These are phyloP conservation scores for Malus hybrid DNA, from an alignment of 331 rosid species.

Conservation along the genomic window DNA sequence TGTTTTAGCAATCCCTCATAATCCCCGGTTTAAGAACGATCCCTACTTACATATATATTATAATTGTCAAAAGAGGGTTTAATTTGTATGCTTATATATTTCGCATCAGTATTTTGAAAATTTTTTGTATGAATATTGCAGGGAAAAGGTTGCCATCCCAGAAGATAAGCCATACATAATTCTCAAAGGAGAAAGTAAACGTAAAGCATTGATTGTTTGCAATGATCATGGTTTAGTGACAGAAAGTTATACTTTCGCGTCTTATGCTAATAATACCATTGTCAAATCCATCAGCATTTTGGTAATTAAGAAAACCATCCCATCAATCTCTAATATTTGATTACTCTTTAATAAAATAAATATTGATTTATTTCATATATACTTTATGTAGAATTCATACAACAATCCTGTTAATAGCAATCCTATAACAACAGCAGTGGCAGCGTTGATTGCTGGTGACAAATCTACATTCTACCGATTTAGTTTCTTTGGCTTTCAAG, in stretches of 20 bases:
- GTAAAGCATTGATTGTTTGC: conserved; percentile 58
- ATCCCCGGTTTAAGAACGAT: no score
- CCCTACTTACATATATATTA: no score
- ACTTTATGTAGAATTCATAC: conserved; percentile 54
- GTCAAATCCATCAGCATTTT: conserved; percentile 52
- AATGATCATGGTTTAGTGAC: conserved; percentile 34
- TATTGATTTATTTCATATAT: no score
- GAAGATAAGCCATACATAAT: conserved; percentile 57
- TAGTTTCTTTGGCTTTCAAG: conserved; percentile 74
- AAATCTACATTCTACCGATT: conserved; percentile 44
- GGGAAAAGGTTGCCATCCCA: conserved; percentile 33
- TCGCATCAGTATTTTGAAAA: no score
- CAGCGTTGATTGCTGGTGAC: conserved; percentile 64
- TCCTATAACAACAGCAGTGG: conserved; percentile 39
- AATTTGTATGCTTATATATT: no score
- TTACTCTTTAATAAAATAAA: no score
- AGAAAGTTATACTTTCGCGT: conserved; percentile 55
- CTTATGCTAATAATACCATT: conserved; percentile 47
- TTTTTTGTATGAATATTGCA: neutral
- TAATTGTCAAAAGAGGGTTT: no score
- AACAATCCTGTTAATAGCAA: conserved; percentile 38
- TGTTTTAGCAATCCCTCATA: no score
- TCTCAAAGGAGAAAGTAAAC: conserved; percentile 54
- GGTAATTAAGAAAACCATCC: conserved; percentile 18
- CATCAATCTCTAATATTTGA: no score